Base-by-base conservation (phyloP, 257 asterid genomes). In the Coffea canephora region DNA sequence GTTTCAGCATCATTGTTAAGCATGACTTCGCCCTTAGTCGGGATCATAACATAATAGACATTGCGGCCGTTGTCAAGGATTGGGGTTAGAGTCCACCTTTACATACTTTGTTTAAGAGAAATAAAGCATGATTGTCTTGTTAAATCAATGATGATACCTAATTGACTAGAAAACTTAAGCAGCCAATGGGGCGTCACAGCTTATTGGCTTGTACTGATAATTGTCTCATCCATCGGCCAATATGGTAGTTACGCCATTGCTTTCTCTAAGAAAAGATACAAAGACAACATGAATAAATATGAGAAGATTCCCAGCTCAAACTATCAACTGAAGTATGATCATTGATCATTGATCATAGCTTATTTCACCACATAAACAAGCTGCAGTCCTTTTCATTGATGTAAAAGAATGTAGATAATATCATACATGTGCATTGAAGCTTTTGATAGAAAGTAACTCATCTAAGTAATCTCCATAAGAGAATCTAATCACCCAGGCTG, bases 211-310 rank as follows among this genome's bases (percentile, higher is more conserved):
- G 71, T 21, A 4, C 19, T 14, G 71, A 78, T 39, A 70, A 41
- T 59, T 78, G 54, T 78, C 66, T 55, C 45, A 72, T 72, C 69
- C 76, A 23, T 55, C 48, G 12, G 43, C 39, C 71, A 74, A 50
- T 16, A 15, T 23, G 62, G 77, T 52, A 52, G 83, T 80, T 80
- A 67, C 74, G 79, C 79, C 68, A 74, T 80, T 67, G 76, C 79
- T 80, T 80, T 80, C 83, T 74, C 45, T 55, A 54, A 66, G 71
- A 74, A 50, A 73, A 79, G 71, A 80, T n/a, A 73, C 36, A 27
- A 77, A 77, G 16, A 43, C 64, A 31, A 48, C 19, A 64, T 80
- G 55, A 54, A 79, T 34, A 64, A 73, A 50, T 1, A 49, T 11
- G 25, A 14, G 68, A 73, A 73, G 79, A 25, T 80, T 73, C 79